phyloP scores from a whole-genome alignment of 345 rosid genomes.

The Nephelium lappaceum region DNA sequence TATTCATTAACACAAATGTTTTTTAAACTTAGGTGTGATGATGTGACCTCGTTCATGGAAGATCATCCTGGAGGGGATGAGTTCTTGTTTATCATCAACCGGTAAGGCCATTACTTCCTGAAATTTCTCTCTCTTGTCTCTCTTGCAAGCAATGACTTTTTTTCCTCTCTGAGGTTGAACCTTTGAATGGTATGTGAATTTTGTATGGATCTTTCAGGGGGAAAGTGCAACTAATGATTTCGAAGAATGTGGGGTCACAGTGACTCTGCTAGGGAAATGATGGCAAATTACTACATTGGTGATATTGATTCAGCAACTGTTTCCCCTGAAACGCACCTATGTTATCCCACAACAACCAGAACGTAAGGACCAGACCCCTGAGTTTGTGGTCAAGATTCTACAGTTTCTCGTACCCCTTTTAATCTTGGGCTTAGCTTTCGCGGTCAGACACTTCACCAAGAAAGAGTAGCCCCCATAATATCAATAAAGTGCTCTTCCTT shows the following conservation, averaged over 20 bases:
- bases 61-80: constrained; percentile 99
- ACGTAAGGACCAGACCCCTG: constrained; percentile 64
- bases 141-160: not conserved
- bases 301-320: constrained; percentile 64
- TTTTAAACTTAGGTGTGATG: constrained; percentile 67
- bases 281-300: constrained; percentile 75
- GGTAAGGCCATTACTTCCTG: constrained; percentile 36
- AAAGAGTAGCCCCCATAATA: constrained; percentile 56
- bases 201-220: constrained; percentile 40
- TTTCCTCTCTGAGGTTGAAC: not conserved
- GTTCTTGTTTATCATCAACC: constrained; percentile 87
- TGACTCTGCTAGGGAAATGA: constrained; percentile 80
- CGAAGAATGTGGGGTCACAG: constrained; percentile 98
- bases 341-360: constrained; percentile 53
- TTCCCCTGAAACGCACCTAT: constrained; percentile 55
- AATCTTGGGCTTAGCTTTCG: constrained; percentile 80
- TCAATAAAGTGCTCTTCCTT: constrained; percentile 1
- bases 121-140: not conserved
- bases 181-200: not conserved
- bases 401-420: constrained; percentile 88
- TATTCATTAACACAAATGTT: not conserved
- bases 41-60: constrained; percentile 94
- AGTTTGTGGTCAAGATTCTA: constrained; percentile 71
- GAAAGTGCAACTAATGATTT: constrained; percentile 92
- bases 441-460: constrained; percentile 76